A percentile compares a stretch with the other conserved stretches of the same genome.
Evolutionary conservation across 2,329 filamentous ascomycete genomes (phyloP).

Genomic region (Apiospora pterosperma): DNA sequence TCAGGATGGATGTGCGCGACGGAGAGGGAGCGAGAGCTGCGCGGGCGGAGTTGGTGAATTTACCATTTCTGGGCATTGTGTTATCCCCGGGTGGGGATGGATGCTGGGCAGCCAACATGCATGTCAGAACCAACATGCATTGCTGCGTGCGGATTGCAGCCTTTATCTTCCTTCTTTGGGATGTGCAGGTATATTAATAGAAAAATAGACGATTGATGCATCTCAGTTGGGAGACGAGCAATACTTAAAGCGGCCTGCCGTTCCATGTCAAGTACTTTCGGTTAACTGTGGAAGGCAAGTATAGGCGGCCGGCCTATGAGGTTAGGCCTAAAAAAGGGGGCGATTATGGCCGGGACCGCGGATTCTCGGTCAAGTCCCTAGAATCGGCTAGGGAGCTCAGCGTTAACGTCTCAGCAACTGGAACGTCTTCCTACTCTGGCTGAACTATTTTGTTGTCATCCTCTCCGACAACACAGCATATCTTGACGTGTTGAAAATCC

Average conservation of each 20-base stretch:
- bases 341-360: too few species aligned
- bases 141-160: background rate
- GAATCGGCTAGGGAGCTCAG: too few species aligned
- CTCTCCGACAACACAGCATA: background rate
- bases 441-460: background rate
- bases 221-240: too few species aligned
- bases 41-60: background rate
- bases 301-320: too few species aligned
- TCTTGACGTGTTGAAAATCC: background rate
- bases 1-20: too few species aligned
- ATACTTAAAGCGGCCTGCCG: too few species aligned
- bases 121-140: background rate
- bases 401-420: background rate
- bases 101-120: background rate
- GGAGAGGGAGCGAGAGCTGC: background rate
- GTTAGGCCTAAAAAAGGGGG: too few species aligned
- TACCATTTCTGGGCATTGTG: background rate
- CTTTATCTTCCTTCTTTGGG: too few species aligned
- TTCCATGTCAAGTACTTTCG: too few species aligned
- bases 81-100: background rate
- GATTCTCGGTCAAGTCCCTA: background rate
- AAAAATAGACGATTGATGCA: too few species aligned
- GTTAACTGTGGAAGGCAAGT: too few species aligned
- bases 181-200: too few species aligned
- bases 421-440: background rate